Percentiles rank a stretch among this genome's conserved stretches.
Conservation (phyloP, 768 basidiomycete species). For the Heimioporus sp. region DNA sequence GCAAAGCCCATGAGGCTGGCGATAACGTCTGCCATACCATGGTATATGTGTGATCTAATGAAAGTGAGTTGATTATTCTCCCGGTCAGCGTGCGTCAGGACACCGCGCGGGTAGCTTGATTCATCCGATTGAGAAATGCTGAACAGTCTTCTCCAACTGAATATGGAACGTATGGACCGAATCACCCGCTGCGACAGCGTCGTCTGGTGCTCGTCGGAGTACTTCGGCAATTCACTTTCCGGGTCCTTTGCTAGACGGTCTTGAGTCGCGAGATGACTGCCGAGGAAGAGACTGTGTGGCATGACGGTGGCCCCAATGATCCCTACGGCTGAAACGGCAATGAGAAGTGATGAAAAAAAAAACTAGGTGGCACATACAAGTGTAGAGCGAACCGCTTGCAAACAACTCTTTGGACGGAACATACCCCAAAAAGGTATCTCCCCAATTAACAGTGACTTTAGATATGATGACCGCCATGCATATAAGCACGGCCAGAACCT, state of each 20-base stretch:
- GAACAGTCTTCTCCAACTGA: conserved; percentile 21
- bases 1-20: conserved; percentile 78
- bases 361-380: conserved; percentile 42
- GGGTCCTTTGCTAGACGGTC: conserved; percentile 52
- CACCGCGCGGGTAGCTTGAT: conserved; percentile 18
- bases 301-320: conserved; percentile 86
- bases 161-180: conserved; percentile 4
- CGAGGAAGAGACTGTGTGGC: conserved; percentile 92
- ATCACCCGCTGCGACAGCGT: conserved; percentile 21
- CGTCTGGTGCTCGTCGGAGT: conserved; percentile 8
- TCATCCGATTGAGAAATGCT: conserved; percentile 22
- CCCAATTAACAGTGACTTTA: conserved; percentile 70
- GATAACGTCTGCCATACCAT: conserved; percentile 65
- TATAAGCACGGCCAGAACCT: conserved; percentile 71
- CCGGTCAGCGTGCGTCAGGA: conserved; percentile 49
- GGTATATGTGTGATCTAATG: conserved; percentile 60
- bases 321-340: conserved; percentile 50
- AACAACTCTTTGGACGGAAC: conserved; percentile 69
- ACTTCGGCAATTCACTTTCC: conserved; percentile 18
- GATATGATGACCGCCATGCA: conserved; percentile 79
- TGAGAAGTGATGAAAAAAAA: conserved; percentile 9
- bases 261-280: conserved; percentile 82
- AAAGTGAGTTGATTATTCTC: conserved; percentile 57
- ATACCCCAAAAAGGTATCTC: conserved; percentile 68
- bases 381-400: conserved; percentile 56